Evolutionary conservation across 768 basidiomycete species (phyloP).

Genomic region (Tylopilus plumbeoviolaceoides): DNA sequence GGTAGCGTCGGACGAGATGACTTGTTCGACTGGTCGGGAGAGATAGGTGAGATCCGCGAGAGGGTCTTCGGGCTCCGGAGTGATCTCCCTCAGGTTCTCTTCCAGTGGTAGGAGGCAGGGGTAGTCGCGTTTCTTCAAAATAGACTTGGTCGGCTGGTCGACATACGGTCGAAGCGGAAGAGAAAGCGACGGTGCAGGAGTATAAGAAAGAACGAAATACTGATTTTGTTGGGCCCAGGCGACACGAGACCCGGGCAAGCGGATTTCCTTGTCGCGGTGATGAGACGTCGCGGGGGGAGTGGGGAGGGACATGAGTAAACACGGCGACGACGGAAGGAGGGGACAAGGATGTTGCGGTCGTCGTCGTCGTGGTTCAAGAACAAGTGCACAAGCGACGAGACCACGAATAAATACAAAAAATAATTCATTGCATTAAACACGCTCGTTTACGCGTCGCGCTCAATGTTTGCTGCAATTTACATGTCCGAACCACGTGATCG

Average conservation of each 20-base stretch:
- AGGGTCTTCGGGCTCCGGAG: conserved; percentile 75
- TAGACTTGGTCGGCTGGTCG: conserved; percentile 55
- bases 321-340: conserved; percentile 11
- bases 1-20: conserved; percentile 46
- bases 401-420: conserved; percentile 26
- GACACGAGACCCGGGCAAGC: conserved; percentile 38
- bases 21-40: conserved; percentile 55
- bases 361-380: conserved; percentile 20
- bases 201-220: conserved; percentile 38
- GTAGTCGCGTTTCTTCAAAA: conserved; percentile 54
- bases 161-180: conserved; percentile 34
- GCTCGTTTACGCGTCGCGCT: conserved; percentile 41
- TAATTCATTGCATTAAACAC: conserved; percentile 33
- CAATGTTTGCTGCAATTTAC: conserved; percentile 28
- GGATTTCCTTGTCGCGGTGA: conserved; percentile 53
- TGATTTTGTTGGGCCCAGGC: conserved; percentile 52
- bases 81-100: conserved; percentile 53
- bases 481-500: conserved; percentile 12
- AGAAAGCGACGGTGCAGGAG: conserved; percentile 21
- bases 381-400: conserved; percentile 1
- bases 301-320: conserved; percentile 42
- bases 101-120: conserved; percentile 36
- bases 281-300: conserved; percentile 62
- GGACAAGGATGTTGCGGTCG: conserved; percentile 10
- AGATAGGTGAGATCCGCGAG: conserved; percentile 62